Percentiles rank a stretch among this genome's conserved stretches.
Conservation (phyloP, 352 stramenopile genomes). For the Globisporangium rhizosaccharum region DNA sequence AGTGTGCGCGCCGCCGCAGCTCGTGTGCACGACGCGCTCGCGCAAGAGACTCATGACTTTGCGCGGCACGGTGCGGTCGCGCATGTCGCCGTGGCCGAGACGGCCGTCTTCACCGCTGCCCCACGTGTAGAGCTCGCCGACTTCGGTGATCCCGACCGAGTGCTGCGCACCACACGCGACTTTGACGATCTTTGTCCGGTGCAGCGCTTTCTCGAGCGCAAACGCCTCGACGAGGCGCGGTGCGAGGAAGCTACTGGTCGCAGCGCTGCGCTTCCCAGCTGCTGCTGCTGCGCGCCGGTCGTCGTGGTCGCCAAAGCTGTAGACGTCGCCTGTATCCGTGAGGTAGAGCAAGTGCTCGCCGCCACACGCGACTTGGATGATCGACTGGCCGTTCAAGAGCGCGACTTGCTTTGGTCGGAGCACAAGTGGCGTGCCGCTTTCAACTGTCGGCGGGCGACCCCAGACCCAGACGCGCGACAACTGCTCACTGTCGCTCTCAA, state of each 20-base stretch:
- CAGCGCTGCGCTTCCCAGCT: neutral
- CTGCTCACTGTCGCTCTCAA: constrained; percentile 17
- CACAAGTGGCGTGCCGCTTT: constrained; percentile 43
- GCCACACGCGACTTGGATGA: constrained; percentile 72
- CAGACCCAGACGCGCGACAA: constrained; percentile 56
- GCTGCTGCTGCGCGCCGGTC: constrained; percentile 16
- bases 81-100: constrained; percentile 76
- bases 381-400: constrained; percentile 45
- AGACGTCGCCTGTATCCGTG: constrained; percentile 69
- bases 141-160: constrained; percentile 62
- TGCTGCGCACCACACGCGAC: constrained; percentile 75
- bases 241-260: constrained; percentile 28
- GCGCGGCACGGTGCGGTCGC: constrained; percentile 60
- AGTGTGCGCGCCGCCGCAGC: constrained; percentile 74
- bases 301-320: constrained; percentile 69
- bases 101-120: constrained; percentile 77
- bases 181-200: constrained; percentile 51
- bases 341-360: constrained; percentile 75
- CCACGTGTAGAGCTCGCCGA: constrained; percentile 77
- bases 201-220: constrained; percentile 70
- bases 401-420: constrained; percentile 63
- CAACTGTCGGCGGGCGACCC: constrained; percentile 51
- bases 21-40: constrained; percentile 58
- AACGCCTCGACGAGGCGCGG: constrained; percentile 76
- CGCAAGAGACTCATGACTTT: constrained; percentile 79